Evolutionary conservation across 2,329 filamentous ascomycete genomes (phyloP).

Genomic region (Tolypocladium sp.): DNA sequence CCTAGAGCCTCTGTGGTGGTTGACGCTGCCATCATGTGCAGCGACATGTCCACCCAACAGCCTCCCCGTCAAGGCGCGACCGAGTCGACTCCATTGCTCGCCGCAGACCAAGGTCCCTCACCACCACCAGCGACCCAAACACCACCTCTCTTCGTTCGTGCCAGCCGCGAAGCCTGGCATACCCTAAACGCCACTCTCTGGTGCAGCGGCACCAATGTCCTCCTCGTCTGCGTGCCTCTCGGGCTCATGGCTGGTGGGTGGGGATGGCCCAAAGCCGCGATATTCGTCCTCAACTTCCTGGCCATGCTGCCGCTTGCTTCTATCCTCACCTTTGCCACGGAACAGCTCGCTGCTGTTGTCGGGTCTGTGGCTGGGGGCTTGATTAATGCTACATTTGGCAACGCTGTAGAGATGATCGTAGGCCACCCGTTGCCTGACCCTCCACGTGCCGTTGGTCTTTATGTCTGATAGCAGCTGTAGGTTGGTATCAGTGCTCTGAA

Average conservation of each 20-base stretch:
- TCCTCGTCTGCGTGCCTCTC: too few relatives aligned
- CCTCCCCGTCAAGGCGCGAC: not conserved
- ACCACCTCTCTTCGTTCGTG: not conserved
- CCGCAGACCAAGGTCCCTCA: too few relatives aligned
- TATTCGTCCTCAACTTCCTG: not conserved
- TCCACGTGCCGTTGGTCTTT: too few relatives aligned
- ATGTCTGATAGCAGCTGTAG: not conserved
- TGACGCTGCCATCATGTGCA: not conserved
- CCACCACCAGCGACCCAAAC: too few relatives aligned
- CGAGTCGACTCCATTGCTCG: too few relatives aligned
- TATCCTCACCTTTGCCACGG: not conserved
- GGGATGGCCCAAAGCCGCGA: too few relatives aligned
- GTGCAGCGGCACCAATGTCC: not conserved
- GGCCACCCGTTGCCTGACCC: too few relatives aligned
- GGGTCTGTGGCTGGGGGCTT: not conserved
- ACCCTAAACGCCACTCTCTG: not conserved
- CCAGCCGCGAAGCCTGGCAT: not conserved
- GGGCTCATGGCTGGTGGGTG: too few relatives aligned
- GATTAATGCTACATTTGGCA: not conserved
- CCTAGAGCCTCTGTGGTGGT: too few relatives aligned
- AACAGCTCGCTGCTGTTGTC: not conserved
- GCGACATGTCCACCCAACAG: not conserved
- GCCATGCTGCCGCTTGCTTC: not conserved
- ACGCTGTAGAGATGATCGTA: not conserved
- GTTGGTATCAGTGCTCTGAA: slow-evolving; percentile 5